A percentile compares a stretch with the other conserved stretches of the same genome.
phyloP scores from a whole-genome alignment of 306 rosid genomes.

The Neltuma alba region DNA sequence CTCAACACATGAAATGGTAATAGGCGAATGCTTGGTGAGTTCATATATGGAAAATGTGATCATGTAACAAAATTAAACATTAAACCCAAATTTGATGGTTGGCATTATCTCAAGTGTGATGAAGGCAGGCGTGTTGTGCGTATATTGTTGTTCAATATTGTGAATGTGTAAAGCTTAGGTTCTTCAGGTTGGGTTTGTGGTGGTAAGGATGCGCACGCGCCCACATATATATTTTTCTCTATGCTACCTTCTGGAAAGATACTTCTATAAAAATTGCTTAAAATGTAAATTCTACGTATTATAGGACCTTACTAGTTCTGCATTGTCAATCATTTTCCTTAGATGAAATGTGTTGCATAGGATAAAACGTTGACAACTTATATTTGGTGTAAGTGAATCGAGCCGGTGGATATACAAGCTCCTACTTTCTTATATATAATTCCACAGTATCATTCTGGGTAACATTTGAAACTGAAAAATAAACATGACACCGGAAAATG shows the following conservation, averaged over 20 bases:
- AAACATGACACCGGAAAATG: background rate
- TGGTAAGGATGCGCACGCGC: too few relatives aligned
- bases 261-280: too few relatives aligned
- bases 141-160: background rate
- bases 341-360: too few relatives aligned
- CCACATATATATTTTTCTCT: too few relatives aligned
- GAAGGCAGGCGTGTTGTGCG: background rate
- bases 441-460: background rate
- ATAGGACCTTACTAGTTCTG: too few relatives aligned
- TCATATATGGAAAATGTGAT: conserved; percentile 5
- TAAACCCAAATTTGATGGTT: background rate
- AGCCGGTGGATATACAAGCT: background rate
- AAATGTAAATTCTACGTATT: too few relatives aligned
- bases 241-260: too few relatives aligned
- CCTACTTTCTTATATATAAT: background rate
- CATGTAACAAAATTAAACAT: background rate
- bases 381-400: background rate
- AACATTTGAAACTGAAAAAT: background rate
- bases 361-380: background rate
- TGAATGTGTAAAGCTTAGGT: background rate
- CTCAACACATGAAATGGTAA: background rate
- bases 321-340: too few relatives aligned
- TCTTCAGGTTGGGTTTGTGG: too few relatives aligned
- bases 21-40: background rate
- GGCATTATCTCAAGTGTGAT: background rate